Base-by-base conservation (phyloP, 129 eudicot species). In the Saposhnikovia divaricata region DNA sequence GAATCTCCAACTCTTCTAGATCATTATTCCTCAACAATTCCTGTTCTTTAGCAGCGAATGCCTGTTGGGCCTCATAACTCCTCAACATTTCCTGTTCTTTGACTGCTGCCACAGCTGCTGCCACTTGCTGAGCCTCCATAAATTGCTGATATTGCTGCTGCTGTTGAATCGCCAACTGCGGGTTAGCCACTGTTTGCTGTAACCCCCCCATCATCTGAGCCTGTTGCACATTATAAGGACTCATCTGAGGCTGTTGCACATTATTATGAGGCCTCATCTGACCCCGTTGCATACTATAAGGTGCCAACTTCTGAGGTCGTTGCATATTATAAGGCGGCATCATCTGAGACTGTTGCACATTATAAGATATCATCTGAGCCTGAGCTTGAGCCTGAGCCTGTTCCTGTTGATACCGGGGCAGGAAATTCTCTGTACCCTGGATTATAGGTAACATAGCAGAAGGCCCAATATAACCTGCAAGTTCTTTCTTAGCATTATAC, bases 401-500 rank as follows among this genome's bases (percentile, higher is more conserved):
- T 18, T 46, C 72, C 40, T 72, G 74, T 27, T 76, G 46, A 25
- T 81, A 87, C 28, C 55, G 89, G 28, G 78, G 77, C 53, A 42
- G 81, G 42, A 86, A 63, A 23, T 85, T 75, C 16, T 92, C 92
- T 2, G 89, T 89, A 61, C 83, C 88, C 23, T 80, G 84, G 25
- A 89, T 28, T 59, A 89, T 82, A 28, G 98, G 92, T 42, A 89
- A 66, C 86, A 89, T 74, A 0, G 96, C 94, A 2, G 94, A 80
- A 6, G 98, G 94, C 0, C 92, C 92, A 23, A 89, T 89, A 47
- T 91, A 91, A 46, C 55, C 66, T 2, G 98, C 82, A 46, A 93
- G 70, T 75, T 93, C 98, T 1, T 87, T 81, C 79, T 87, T 91
- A 7, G 96, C 98, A 5, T 27, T 78, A 9, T 70, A 82, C 18